Conservation (phyloP, 352 stramenopile genomes). For the Phytophthora palmivora region DNA sequence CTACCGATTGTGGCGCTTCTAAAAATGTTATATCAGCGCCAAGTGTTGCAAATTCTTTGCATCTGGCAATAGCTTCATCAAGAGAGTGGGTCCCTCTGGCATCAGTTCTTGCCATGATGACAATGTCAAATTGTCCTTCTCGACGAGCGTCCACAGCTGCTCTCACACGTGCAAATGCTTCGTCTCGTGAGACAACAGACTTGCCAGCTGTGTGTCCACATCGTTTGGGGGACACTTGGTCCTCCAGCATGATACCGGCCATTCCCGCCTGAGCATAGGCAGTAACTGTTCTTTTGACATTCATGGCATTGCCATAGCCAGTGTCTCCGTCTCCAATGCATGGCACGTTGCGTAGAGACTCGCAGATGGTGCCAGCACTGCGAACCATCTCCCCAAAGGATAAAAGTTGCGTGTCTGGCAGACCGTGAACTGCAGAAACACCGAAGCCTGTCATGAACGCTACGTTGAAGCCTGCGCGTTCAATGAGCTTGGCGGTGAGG, state of each 20-base stretch:
- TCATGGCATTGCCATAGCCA: conserved; percentile 94
- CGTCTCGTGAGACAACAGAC: conserved; percentile 83
- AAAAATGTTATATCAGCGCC: conserved; percentile 92
- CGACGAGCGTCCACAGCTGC: conserved; percentile 91
- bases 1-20: conserved; percentile 89
- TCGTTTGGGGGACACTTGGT: conserved; percentile 93
- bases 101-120: conserved; percentile 96
- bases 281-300: conserved; percentile 93
- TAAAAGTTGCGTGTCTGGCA: conserved; percentile 90
- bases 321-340: conserved; percentile 91
- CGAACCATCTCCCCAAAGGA: conserved; percentile 72
- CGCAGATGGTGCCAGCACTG: conserved; percentile 50
- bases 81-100: conserved; percentile 89
- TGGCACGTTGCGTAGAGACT: conserved; percentile 41
- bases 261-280: conserved; percentile 92
- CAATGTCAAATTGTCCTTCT: conserved; percentile 88
- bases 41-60: conserved; percentile 87
- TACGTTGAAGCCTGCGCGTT: conserved; percentile 86
- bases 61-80: conserved; percentile 93
- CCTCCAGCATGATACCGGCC: conserved; percentile 95
- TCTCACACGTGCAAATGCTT: conserved; percentile 86
- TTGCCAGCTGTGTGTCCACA: conserved; percentile 94
- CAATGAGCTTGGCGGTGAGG: conserved; percentile 89
- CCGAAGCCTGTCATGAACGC: conserved; percentile 96
- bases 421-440: conserved; percentile 86